phyloP scores from a whole-genome alignment of 2,329 filamentous ascomycete genomes.

The Penicillium paneum region DNA sequence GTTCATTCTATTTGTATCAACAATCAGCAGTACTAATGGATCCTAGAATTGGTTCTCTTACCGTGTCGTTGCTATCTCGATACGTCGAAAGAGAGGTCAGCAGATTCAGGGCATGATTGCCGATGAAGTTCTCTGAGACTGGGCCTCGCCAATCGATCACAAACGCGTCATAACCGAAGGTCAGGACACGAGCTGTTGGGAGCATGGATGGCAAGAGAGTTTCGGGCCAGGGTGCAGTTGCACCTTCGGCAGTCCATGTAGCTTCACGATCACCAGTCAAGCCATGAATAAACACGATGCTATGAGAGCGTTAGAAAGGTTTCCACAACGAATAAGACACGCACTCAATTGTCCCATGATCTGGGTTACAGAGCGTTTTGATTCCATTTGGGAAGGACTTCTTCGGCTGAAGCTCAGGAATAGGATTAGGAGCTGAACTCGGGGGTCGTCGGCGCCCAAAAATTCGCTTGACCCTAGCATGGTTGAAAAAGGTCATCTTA shows the following conservation, averaged over 20 bases:
- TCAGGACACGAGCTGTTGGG: background rate
- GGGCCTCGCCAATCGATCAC: background rate
- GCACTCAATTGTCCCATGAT: too few species aligned
- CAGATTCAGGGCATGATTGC: background rate
- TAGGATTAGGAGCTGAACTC: too few species aligned
- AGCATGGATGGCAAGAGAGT: background rate
- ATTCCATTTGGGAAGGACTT: too few species aligned
- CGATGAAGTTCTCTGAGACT: background rate
- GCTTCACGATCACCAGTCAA: background rate
- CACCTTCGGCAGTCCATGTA: background rate
- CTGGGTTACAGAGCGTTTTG: too few species aligned
- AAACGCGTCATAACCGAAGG: background rate
- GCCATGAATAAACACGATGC: background rate
- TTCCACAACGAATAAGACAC: too few species aligned
- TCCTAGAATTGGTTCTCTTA: background rate
- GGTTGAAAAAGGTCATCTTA: too few species aligned
- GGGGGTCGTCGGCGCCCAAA: too few species aligned
- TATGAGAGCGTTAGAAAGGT: background rate
- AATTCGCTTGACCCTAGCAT: too few species aligned
- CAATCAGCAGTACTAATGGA: background rate
- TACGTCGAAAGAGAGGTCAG: background rate
- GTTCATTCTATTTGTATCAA: background rate
- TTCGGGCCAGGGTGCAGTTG: background rate
- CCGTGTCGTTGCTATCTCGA: background rate
- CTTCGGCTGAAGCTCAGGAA: too few species aligned